Percentiles rank a stretch among this genome's conserved stretches.
Conservation (phyloP, 768 basidiomycete species). For the Pluteus cervinus region DNA sequence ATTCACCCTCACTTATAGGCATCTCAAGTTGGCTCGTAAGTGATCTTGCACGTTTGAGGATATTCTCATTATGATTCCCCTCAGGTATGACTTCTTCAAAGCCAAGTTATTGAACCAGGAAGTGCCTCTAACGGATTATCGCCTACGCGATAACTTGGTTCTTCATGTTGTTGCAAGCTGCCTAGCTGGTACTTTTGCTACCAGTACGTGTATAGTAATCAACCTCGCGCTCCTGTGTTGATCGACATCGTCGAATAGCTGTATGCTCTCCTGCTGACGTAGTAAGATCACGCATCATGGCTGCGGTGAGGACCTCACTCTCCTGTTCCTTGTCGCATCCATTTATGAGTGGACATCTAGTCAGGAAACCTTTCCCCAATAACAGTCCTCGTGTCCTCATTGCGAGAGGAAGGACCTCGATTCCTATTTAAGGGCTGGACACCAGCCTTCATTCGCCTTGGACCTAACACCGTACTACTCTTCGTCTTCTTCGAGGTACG, state of each 20-base stretch:
- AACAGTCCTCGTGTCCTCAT: constrained; percentile 50
- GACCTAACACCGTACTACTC: constrained; percentile 78
- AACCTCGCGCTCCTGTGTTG: constrained; percentile 4
- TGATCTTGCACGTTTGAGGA: constrained; percentile 9
- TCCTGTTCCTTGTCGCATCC: constrained; percentile 5
- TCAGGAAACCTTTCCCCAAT: constrained; percentile 37
- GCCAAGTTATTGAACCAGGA: constrained; percentile 42
- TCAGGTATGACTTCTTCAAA: constrained; percentile 78
- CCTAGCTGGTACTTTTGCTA: constrained; percentile 70
- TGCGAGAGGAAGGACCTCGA: constrained; percentile 66
- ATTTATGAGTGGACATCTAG: constrained; percentile 39
- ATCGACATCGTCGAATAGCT: constrained; percentile 35
- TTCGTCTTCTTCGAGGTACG: constrained; percentile 81
- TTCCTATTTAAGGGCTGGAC: constrained; percentile 91
- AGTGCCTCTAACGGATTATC: constrained; percentile 51
- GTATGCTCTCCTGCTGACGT: constrained; percentile 79
- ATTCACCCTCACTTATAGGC: constrained; percentile 32
- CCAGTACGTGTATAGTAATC: constrained; percentile 42
- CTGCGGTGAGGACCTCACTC: constrained; percentile 41
- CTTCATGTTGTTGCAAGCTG: constrained; percentile 66
- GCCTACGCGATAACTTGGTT: constrained; percentile 57
- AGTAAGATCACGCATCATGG: constrained; percentile 71
- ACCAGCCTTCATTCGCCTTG: constrained; percentile 78
- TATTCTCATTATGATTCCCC: neutral
- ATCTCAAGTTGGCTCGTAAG: constrained; percentile 83